These are phyloP conservation scores for Umbelopsis ramanniana DNA, from an alignment of 192 early-diverging fungal genomes.

Conservation along the genomic window DNA sequence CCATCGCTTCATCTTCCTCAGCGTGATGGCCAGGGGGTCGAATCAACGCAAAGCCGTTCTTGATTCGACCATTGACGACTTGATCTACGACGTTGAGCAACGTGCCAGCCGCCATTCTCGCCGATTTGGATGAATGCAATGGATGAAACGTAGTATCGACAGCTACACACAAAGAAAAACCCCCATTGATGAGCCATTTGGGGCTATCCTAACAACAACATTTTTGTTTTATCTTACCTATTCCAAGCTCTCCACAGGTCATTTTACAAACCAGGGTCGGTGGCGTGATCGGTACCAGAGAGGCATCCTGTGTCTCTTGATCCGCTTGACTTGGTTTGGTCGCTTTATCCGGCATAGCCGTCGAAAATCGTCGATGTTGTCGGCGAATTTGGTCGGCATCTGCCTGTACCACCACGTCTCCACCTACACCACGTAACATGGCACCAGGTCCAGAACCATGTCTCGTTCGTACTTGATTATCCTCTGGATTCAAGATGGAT, in stretches of 20 bases:
- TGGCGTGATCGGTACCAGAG: not conserved
- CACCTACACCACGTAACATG: constrained; percentile 23
- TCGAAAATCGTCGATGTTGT: constrained; percentile 16
- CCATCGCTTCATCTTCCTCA: constrained; percentile 68
- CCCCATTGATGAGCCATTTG: not conserved
- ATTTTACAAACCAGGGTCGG: constrained; percentile 7
- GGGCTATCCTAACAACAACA: not conserved
- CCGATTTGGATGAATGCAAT: constrained; percentile 27
- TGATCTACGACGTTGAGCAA: constrained; percentile 49
- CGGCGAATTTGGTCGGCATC: constrained; percentile 24
- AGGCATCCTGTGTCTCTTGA: not conserved
- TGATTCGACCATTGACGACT: constrained; percentile 57
- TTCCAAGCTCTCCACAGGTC: constrained; percentile 14
- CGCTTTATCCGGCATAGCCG: not conserved
- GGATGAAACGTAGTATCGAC: constrained; percentile 39
- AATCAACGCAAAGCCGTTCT: constrained; percentile 73
- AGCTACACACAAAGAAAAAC: not conserved
- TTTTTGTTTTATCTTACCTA: not conserved
- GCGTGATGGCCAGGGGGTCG: constrained; percentile 84
- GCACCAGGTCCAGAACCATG: constrained; percentile 21
- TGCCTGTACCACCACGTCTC: constrained; percentile 24
- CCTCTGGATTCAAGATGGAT: constrained; percentile 15
- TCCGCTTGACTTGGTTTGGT: not conserved
- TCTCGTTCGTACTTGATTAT: not conserved
- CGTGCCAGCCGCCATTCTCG: constrained; percentile 27